phyloP scores from a whole-genome alignment of 371 early-diverging fungal species.

The Circinella minor region DNA sequence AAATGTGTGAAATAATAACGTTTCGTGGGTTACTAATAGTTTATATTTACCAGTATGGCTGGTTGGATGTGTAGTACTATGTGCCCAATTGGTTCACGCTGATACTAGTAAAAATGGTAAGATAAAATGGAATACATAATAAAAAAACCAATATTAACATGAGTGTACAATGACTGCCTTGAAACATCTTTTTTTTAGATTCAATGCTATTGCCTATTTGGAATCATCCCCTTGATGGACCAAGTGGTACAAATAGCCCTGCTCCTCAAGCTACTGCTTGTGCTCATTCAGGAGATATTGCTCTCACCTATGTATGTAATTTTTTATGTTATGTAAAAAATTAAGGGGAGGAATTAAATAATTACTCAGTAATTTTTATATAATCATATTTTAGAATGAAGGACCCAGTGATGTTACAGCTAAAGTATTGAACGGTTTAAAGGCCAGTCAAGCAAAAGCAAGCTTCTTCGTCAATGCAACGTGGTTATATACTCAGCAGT shows the following conservation, averaged over 20 bases:
- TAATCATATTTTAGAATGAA: constrained; percentile 45
- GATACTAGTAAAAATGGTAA: neutral
- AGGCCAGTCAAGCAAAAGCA: constrained; percentile 56
- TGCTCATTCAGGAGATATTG: constrained; percentile 56
- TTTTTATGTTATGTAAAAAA: neutral
- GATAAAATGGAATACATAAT: neutral
- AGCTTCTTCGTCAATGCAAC: constrained; percentile 65
- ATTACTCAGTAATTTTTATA: neutral
- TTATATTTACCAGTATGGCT: neutral
- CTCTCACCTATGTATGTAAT: constrained; percentile 53
- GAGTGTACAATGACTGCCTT: neutral
- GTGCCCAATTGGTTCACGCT: neutral
- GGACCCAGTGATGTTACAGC: constrained; percentile 67
- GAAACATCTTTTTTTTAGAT: constrained; percentile 7
- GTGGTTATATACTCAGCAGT: constrained; percentile 56
- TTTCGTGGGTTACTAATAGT: neutral
- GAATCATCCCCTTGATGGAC: constrained; percentile 44
- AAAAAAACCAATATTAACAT: neutral
- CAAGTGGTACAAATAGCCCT: constrained; percentile 29
- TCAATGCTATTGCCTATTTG: constrained; percentile 44
- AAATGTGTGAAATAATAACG: neutral
- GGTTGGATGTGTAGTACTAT: neutral
- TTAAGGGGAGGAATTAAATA: neutral
- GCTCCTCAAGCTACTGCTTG: constrained; percentile 52
- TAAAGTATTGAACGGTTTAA: constrained; percentile 57